These are phyloP conservation scores for Mucor circinelloides DNA, from an alignment of 371 early-diverging fungal genomes.

Conservation along the genomic window DNA sequence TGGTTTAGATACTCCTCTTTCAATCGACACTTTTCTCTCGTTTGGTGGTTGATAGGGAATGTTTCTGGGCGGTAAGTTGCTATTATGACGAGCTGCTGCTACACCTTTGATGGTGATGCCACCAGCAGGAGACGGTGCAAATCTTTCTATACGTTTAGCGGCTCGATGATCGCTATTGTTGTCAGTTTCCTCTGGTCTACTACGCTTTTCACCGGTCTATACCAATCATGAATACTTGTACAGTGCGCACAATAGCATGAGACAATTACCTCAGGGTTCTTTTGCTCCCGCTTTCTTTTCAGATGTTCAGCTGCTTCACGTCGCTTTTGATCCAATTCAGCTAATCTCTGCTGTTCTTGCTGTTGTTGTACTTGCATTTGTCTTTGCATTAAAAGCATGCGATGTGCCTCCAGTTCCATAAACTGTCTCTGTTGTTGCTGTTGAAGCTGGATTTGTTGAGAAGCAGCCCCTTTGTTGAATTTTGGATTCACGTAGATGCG, in stretches of 20 bases:
- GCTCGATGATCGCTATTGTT: background rate
- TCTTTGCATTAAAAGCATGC: slow-evolving; percentile 13
- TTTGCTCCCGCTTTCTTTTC: slow-evolving; percentile 4
- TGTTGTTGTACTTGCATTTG: slow-evolving; percentile 5
- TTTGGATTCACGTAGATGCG: slow-evolving; percentile 26
- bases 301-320: slow-evolving; percentile 18
- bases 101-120: slow-evolving; percentile 11
- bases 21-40: background rate
- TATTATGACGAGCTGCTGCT: background rate
- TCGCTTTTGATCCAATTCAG: slow-evolving; percentile 8
- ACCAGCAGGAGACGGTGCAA: slow-evolving; percentile 10
- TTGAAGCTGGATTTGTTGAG: slow-evolving; percentile 2
- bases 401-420: slow-evolving; percentile 16
- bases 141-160: background rate
- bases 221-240: background rate
- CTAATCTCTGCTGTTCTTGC: background rate
- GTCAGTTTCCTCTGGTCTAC: background rate
- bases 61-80: background rate
- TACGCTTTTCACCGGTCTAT: slow-evolving; percentile 13
- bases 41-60: slow-evolving; percentile 7
- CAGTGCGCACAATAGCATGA: background rate
- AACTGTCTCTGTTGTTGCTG: background rate
- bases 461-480: slow-evolving; percentile 5
- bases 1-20: background rate
- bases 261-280: background rate